Percentiles rank a stretch among this genome's conserved stretches.
Evolutionary conservation across 108 stramenopile genomes (phyloP).

Genomic region (Skeletonema menzelii): DNA sequence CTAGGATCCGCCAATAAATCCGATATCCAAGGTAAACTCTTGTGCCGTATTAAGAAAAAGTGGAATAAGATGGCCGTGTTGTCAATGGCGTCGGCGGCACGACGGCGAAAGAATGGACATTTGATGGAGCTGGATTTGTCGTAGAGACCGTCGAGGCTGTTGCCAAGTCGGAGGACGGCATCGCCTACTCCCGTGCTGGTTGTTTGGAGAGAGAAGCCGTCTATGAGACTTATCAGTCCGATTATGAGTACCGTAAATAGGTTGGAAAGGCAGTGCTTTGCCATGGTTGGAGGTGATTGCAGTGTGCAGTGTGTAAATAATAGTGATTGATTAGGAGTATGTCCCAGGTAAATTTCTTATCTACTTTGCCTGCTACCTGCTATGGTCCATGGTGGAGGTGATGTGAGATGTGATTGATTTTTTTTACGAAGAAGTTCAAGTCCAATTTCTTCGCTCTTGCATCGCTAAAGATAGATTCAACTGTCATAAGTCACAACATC

Average conservation of each 20-base stretch:
- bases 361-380: no score
- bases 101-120: constrained; percentile 81
- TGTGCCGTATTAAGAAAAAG: constrained; percentile 76
- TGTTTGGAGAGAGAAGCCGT: not conserved
- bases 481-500: no score
- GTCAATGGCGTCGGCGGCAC: constrained; percentile 72
- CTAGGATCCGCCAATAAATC: constrained; percentile 15
- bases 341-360: no score
- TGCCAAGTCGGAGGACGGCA: constrained; percentile 15
- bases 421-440: no score
- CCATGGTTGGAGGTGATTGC: no score
- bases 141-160: constrained; percentile 48
- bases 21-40: constrained; percentile 32
- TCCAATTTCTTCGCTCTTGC: no score
- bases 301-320: no score
- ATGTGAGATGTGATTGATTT: no score
- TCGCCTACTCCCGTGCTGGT: not conserved
- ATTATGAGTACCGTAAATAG: not conserved
- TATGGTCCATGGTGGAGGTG: no score
- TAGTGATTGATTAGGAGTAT: no score
- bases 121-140: constrained; percentile 58
- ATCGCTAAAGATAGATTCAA: no score
- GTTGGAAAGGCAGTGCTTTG: not conserved
- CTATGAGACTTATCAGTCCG: not conserved
- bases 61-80: constrained; percentile 53